Conservation (phyloP, 352 stramenopile species). For the Globisporangium sylvaticum region DNA sequence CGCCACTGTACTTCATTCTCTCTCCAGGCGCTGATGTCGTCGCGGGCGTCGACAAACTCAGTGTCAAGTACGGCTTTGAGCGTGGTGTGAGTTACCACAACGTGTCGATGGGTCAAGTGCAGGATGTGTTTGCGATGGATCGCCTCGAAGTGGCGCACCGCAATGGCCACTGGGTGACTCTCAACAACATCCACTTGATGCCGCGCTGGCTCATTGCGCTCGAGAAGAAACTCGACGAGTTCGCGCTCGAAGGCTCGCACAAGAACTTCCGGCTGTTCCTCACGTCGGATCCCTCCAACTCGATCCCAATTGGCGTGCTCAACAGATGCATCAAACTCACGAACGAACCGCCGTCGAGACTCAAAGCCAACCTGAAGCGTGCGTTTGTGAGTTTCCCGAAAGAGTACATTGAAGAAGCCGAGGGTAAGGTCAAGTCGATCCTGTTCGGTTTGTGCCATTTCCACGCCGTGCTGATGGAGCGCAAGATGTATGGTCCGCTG, state of each 20-base stretch:
- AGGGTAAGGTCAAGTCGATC: conserved; percentile 96
- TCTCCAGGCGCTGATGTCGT: conserved; percentile 95
- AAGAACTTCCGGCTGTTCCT: conserved; percentile 95
- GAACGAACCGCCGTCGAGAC: conserved; percentile 92
- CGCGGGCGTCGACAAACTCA: conserved; percentile 92
- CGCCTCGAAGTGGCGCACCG: conserved; percentile 92
- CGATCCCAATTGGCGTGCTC: conserved; percentile 94
- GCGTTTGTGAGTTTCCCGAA: conserved; percentile 95
- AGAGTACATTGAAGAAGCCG: conserved; percentile 95
- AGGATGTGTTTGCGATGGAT: conserved; percentile 95
- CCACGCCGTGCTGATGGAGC: conserved; percentile 96
- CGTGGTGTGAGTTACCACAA: conserved; percentile 97
- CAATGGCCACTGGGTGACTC: conserved; percentile 97
- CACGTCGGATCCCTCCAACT: conserved; percentile 91
- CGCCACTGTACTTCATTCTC: conserved; percentile 96
- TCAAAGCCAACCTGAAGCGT: conserved; percentile 96
- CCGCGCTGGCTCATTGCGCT: conserved; percentile 93
- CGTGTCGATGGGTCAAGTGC: conserved; percentile 96
- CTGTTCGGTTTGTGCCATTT: conserved; percentile 97
- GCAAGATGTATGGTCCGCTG: conserved; percentile 96
- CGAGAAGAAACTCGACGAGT: conserved; percentile 97
- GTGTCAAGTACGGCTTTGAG: conserved; percentile 93
- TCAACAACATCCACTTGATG: conserved; percentile 99
- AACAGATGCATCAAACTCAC: conserved; percentile 97
- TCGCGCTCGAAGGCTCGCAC: conserved; percentile 90